Conservation (phyloP, 495 filamentous ascomycete species). For the Apiosordaria backusii region DNA sequence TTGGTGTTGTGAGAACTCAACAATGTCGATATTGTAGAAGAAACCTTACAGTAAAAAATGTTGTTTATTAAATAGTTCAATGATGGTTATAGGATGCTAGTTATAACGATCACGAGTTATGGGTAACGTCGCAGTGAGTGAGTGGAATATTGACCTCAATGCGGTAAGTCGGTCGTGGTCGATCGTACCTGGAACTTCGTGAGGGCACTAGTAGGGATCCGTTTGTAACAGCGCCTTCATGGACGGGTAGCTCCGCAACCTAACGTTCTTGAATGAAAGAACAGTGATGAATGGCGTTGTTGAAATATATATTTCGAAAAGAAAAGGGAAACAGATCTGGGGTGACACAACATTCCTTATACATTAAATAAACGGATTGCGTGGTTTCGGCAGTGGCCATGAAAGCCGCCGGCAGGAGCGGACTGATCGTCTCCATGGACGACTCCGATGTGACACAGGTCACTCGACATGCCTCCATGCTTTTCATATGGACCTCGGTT, state of each 20-base stretch:
- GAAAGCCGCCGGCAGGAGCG: neutral
- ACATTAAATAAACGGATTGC: neutral
- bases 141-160: neutral
- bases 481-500: slow-evolving; percentile 1
- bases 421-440: neutral
- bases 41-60: no score
- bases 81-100: no score
- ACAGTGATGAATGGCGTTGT: neutral
- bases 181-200: neutral
- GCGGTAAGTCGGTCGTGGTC: neutral
- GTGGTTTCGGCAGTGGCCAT: neutral
- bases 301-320: neutral
- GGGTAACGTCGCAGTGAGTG: neutral
- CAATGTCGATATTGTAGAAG: no score
- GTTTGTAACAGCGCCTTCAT: neutral
- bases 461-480: neutral
- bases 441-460: neutral
- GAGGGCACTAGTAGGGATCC: neutral
- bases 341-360: neutral
- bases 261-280: neutral
- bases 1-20: neutral
- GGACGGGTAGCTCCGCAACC: neutral
- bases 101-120: no score
- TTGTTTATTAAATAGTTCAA: no score
- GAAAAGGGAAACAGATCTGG: neutral